These are phyloP conservation scores for Aspergillus sp. DNA, from an alignment of 2,329 filamentous ascomycete genomes.

Conservation along the genomic window DNA sequence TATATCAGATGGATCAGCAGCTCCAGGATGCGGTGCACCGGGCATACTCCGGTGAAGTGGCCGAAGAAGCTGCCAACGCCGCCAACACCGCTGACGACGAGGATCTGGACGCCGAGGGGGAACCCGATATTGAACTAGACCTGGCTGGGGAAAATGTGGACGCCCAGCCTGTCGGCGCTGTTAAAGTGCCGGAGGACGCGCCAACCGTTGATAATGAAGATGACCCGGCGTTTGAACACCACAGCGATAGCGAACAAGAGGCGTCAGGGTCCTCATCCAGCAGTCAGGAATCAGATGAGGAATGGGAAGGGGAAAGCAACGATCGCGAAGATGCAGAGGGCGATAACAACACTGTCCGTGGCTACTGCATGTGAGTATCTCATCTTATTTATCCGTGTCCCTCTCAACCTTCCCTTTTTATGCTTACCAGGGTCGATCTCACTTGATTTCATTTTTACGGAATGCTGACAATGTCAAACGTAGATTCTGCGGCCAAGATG, in stretches of 20 bases:
- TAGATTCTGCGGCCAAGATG: slow-evolving; percentile 79
- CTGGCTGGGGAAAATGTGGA: slow-evolving; percentile 45
- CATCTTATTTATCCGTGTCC: slow-evolving; percentile 14
- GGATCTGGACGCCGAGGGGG: slow-evolving; percentile 31
- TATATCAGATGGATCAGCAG: slow-evolving; percentile 40
- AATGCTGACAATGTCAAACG: slow-evolving; percentile 27
- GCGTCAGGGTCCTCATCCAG: slow-evolving; percentile 38
- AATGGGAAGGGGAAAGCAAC: slow-evolving; percentile 50
- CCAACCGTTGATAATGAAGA: slow-evolving; percentile 34
- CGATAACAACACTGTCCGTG: slow-evolving; percentile 48
- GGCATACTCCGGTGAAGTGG: slow-evolving; percentile 32
- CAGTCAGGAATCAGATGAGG: slow-evolving; percentile 56
- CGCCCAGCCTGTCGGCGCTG: slow-evolving; percentile 35
- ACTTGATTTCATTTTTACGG: neutral
- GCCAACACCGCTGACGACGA: slow-evolving; percentile 30
- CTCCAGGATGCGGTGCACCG: slow-evolving; percentile 37
- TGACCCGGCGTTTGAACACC: slow-evolving; percentile 43
- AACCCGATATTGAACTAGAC: slow-evolving; percentile 18
- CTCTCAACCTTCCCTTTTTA: neutral
- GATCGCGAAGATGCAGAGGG: slow-evolving; percentile 43
- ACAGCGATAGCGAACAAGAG: slow-evolving; percentile 39
- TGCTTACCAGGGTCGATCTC: neutral
- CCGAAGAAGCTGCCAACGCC: slow-evolving; percentile 23
- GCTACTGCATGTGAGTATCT: slow-evolving; percentile 60
- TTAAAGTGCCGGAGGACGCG: slow-evolving; percentile 33